phyloP scores from a whole-genome alignment of 2,329 filamentous ascomycete genomes.

The Ascochyta koolunga region DNA sequence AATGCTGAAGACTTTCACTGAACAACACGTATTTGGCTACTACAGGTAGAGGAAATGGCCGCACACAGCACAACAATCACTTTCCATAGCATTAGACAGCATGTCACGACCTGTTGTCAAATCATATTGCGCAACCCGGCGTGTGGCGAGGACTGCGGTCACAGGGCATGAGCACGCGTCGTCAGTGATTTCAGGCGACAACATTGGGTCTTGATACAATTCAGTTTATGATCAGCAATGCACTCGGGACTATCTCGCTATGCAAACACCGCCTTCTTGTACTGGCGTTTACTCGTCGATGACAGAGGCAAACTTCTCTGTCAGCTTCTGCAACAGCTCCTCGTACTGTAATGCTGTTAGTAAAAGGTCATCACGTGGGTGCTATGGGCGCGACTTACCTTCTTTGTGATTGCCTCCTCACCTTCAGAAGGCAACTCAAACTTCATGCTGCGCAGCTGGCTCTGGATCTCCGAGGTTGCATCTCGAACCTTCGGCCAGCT shows the following conservation, averaged over 20 bases:
- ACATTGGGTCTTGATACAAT: slow-evolving; percentile 32
- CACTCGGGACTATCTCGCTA: slow-evolving; percentile 36
- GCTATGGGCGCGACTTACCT: slow-evolving; percentile 63
- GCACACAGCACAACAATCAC: neutral
- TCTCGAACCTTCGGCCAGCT: slow-evolving; percentile 93
- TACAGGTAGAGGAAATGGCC: neutral
- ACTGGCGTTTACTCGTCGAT: slow-evolving; percentile 77
- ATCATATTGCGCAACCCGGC: neutral
- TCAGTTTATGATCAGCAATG: slow-evolving; percentile 34
- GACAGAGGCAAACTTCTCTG: slow-evolving; percentile 96
- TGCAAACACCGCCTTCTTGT: slow-evolving; percentile 25
- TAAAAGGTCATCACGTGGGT: neutral
- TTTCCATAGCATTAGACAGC: neutral
- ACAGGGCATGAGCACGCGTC: slow-evolving; percentile 40
- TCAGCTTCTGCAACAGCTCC: slow-evolving; percentile 86
- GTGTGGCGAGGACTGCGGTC: slow-evolving; percentile 30
- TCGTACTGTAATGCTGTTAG: slow-evolving; percentile 74
- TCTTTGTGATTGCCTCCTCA: slow-evolving; percentile 80
- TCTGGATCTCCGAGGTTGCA: slow-evolving; percentile 84
- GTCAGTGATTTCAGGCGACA: slow-evolving; percentile 45
- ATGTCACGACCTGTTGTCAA: neutral
- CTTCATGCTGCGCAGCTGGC: slow-evolving; percentile 87
- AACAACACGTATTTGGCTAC: neutral
- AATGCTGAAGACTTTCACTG: neutral
- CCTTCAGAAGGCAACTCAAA: slow-evolving; percentile 92